Evolutionary conservation across 139 green algal genomes (phyloP), one percentile per base, ranked within the genome.

Genomic region (Zygnema circumcarinatum): DNA sequence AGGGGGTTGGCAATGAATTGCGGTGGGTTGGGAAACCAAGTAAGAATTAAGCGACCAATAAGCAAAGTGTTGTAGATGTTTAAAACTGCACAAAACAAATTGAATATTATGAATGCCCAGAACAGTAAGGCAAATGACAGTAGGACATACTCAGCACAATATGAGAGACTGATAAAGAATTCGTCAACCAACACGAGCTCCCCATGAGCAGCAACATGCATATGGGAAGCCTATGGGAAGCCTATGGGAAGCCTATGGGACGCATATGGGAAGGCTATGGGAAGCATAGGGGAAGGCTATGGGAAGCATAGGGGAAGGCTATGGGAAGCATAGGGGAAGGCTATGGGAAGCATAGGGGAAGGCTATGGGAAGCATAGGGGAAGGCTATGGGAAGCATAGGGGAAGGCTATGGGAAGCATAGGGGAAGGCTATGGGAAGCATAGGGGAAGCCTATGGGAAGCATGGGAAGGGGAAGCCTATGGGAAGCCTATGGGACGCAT

Each of bases 21-120:
- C 16, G 97, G 97, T 0, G 95, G 90, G 81, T 96, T 94, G 54
- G 97, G 97, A 93, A 99, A 99, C 96, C 97, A 99, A 0, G 97
- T 99, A 3, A 99, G 93, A 52, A 99, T 86, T 11, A 99, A 88
- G 32, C 97, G 93, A 22, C 92, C 92, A 54, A 99, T 96, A 38
- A 99, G 93, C 2, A 96, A 93, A 22, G 95, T 95, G 92, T 99
- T 99, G 94, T 99, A 99, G 32, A 99, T 92, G 85, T 93, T 95
- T 33, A 92, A 72, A 81, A 95, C 2, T 35, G 72, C 72, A 67
- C 25, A 21, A 86, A 84, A 16, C 20, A 20, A 21, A 56, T 47
- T 32, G 33, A 88, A 78, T 72, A 72, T 29, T n/a, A n/a, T n/a
- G 16, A 62, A 62, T 16, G 16, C 47, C 47, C 47, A 62, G 47